Conservation (phyloP, 192 early-diverging fungal species). For the Helicostylum pulchrum region DNA sequence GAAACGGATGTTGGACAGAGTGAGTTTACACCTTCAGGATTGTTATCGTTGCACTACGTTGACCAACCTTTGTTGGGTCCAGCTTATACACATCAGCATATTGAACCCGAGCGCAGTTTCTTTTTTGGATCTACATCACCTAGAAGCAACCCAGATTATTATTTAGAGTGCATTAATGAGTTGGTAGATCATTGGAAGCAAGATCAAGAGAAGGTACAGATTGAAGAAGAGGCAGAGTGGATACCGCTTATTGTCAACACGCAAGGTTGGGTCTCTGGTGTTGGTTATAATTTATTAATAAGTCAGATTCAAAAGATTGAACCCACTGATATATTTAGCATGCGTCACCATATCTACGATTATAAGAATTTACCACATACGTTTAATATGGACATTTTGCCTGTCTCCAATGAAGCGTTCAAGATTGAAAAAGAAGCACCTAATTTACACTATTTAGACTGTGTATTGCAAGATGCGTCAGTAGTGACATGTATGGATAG, state of each 20-base stretch:
- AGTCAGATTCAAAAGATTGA: slow-evolving; percentile 55
- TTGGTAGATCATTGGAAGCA: slow-evolving; percentile 58
- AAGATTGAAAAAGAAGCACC: background rate
- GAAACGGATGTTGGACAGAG: slow-evolving; percentile 94
- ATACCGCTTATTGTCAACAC: slow-evolving; percentile 94
- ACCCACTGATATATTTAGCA: slow-evolving; percentile 71
- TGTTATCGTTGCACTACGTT: slow-evolving; percentile 76
- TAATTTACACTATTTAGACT: background rate
- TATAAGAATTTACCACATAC: slow-evolving; percentile 43
- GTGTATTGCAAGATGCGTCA: background rate
- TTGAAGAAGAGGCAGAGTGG: slow-evolving; percentile 22
- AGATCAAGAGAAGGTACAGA: slow-evolving; percentile 23
- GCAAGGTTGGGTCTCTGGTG: slow-evolving; percentile 89
- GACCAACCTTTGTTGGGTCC: slow-evolving; percentile 73
- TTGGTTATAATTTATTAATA: slow-evolving; percentile 82
- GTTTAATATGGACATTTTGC: slow-evolving; percentile 32
- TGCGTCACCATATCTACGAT: slow-evolving; percentile 33
- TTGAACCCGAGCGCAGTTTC: slow-evolving; percentile 59
- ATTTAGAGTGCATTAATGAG: slow-evolving; percentile 62
- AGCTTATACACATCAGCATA: slow-evolving; percentile 72
- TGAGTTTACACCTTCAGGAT: slow-evolving; percentile 80
- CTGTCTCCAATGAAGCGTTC: background rate
- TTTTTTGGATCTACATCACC: slow-evolving; percentile 78
- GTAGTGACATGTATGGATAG: slow-evolving; percentile 27
- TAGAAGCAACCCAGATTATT: slow-evolving; percentile 78